Evolutionary conservation across 257 asterid genomes (phyloP).

Genomic region (Solanum microdontum): DNA sequence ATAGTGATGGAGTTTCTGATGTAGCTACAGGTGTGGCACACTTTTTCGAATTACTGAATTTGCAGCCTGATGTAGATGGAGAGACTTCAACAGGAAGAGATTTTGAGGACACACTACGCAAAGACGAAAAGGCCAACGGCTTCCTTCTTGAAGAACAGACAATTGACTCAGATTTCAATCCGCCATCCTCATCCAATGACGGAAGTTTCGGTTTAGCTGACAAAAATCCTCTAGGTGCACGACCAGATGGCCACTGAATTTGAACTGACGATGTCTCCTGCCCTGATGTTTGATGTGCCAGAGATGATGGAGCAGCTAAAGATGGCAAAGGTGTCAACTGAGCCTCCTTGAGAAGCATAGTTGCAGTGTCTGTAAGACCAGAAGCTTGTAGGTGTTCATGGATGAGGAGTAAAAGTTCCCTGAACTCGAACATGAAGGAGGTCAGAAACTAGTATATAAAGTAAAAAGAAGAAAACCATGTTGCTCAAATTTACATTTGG

Average conservation of each 20-base stretch:
- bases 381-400: conserved; percentile 96
- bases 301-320: conserved; percentile 77
- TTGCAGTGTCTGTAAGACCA: conserved; percentile 67
- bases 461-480: neutral
- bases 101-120: conserved; percentile 23
- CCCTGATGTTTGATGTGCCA: conserved; percentile 55
- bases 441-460: neutral
- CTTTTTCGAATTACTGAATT: conserved; percentile 26
- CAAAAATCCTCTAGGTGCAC: conserved; percentile 60
- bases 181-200: conserved; percentile 31
- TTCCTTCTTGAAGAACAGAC: conserved; percentile 47
- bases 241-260: conserved; percentile 89
- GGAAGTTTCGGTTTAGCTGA: conserved; percentile 42
- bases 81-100: conserved; percentile 32
- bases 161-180: conserved; percentile 39
- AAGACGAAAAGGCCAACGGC: conserved; percentile 25
- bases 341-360: conserved; percentile 77
- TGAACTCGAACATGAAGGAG: conserved; percentile 18
- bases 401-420: conserved; percentile 87
- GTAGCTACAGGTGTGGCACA: conserved; percentile 21
- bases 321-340: conserved; percentile 86
- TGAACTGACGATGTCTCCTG: conserved; percentile 58
- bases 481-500: neutral
- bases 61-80: conserved; percentile 31
- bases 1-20: conserved; percentile 39